phyloP scores from a whole-genome alignment of 345 rosid species.

The Streptanthus diversifolius region DNA sequence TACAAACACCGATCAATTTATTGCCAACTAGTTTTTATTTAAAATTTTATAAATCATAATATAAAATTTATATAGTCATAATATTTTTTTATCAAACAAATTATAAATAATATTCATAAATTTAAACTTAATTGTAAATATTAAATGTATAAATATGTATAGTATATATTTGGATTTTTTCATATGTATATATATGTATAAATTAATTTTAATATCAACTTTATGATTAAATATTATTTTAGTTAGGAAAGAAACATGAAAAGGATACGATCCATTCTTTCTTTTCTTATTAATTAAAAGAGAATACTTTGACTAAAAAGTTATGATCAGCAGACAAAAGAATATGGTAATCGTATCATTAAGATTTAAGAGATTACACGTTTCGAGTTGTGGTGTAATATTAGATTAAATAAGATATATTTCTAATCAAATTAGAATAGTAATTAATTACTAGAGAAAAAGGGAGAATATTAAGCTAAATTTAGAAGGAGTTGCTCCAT shows the following conservation, averaged over 20 bases:
- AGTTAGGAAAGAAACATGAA: constrained; percentile 14
- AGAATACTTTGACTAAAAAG: constrained; percentile 25
- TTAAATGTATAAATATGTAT: neutral
- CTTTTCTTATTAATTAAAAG: neutral
- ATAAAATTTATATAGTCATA: neutral
- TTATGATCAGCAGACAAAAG: constrained; percentile 16
- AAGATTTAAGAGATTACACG: constrained; percentile 26
- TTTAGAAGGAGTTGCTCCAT: constrained; percentile 8
- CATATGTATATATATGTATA: neutral
- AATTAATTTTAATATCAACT: neutral
- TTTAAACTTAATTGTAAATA: neutral
- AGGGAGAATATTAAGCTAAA: neutral
- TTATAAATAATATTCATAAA: neutral
- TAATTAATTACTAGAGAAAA: neutral
- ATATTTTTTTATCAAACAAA: neutral
- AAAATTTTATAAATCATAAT: too few species aligned
- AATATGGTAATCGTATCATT: constrained; percentile 18
- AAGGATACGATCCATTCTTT: constrained; percentile 8
- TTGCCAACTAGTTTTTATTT: neutral
- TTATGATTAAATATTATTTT: neutral
- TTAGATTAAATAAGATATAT: neutral
- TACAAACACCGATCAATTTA: neutral
- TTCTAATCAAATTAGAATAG: constrained; percentile 4
- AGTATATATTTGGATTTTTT: neutral
- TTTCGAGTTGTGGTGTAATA: constrained; percentile 23